These are phyloP conservation scores for Syncephalastrum monosporum DNA, from an alignment of 371 early-diverging fungal species.

Conservation along the genomic window DNA sequence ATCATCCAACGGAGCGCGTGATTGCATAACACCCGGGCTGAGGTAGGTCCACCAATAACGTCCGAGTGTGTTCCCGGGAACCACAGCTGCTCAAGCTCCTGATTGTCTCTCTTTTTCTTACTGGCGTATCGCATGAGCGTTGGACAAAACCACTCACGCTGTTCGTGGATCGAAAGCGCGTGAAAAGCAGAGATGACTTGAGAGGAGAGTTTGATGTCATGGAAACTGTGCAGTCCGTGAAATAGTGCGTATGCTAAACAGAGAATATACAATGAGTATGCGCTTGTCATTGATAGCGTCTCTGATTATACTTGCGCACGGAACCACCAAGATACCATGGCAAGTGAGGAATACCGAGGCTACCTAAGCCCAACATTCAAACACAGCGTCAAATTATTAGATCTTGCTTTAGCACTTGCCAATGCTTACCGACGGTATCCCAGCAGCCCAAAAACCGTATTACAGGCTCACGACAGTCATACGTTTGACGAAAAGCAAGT, in stretches of 20 bases:
- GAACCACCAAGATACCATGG: constrained; percentile 43
- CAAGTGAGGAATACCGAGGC: constrained; percentile 35
- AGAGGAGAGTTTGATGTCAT: constrained; percentile 32
- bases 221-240: constrained; percentile 28
- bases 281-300: not conserved
- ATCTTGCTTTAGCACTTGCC: too few relatives aligned
- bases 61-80: constrained; percentile 43
- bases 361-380: not conserved
- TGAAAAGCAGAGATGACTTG: constrained; percentile 34
- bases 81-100: constrained; percentile 35
- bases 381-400: too few relatives aligned
- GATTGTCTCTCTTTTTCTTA: constrained; percentile 10
- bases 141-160: constrained; percentile 39
- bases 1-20: constrained; percentile 41
- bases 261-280: not conserved
- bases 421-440: constrained; percentile 34
- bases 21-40: constrained; percentile 18
- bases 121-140: constrained; percentile 26
- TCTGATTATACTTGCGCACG: constrained; percentile 17
- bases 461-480: constrained; percentile 20
- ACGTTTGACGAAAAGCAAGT: constrained; percentile 17
- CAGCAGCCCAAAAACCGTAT: constrained; percentile 39
- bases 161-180: constrained; percentile 40
- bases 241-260: constrained; percentile 16
- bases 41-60: constrained; percentile 22